Conservation (phyloP, 139 green algal species). For the Edaphochlamys debaryana region DNA sequence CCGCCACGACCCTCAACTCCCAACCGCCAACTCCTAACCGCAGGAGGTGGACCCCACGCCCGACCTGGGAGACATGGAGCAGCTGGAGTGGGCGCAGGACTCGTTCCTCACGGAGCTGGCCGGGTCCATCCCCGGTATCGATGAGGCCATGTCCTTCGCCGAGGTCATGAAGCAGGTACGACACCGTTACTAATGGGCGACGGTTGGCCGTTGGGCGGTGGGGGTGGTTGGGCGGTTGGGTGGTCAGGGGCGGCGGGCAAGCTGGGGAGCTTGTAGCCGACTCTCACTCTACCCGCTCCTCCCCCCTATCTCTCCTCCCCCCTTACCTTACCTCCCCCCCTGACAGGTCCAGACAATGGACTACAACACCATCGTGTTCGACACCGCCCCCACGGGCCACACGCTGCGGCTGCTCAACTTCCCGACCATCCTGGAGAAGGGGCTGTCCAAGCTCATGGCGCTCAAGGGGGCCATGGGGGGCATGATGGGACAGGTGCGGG, state of each 20-base stretch:
- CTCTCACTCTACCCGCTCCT: not conserved
- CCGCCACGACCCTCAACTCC: too few relatives aligned
- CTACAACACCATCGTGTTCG: slow-evolving; percentile 96
- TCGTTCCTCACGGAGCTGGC: slow-evolving; percentile 89
- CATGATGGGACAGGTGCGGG: slow-evolving; percentile 71
- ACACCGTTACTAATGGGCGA: too few relatives aligned
- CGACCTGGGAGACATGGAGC: slow-evolving; percentile 76
- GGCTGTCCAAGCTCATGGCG: slow-evolving; percentile 88
- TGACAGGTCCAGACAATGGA: slow-evolving; percentile 95
- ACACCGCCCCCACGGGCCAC: slow-evolving; percentile 95
- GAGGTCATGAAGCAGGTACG: slow-evolving; percentile 96
- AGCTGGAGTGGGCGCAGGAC: slow-evolving; percentile 65
- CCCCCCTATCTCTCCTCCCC: too few relatives aligned
- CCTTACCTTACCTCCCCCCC: too few relatives aligned
- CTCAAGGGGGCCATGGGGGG: slow-evolving; percentile 84
- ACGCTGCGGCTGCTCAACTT: slow-evolving; percentile 97
- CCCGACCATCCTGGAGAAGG: slow-evolving; percentile 94
- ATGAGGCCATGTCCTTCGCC: slow-evolving; percentile 98
- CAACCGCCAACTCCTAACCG: too few relatives aligned
- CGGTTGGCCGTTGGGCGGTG: too few relatives aligned
- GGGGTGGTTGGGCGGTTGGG: too few relatives aligned
- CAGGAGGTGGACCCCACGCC: slow-evolving; percentile 96
- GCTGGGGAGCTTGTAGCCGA: too few relatives aligned
- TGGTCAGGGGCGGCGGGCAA: too few relatives aligned
- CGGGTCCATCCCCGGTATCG: slow-evolving; percentile 93